Percentiles rank a stretch among this genome's conserved stretches.
These are phyloP conservation scores for Penicillium argentinense DNA, from an alignment of 495 filamentous ascomycete species.

Conservation along the genomic window DNA sequence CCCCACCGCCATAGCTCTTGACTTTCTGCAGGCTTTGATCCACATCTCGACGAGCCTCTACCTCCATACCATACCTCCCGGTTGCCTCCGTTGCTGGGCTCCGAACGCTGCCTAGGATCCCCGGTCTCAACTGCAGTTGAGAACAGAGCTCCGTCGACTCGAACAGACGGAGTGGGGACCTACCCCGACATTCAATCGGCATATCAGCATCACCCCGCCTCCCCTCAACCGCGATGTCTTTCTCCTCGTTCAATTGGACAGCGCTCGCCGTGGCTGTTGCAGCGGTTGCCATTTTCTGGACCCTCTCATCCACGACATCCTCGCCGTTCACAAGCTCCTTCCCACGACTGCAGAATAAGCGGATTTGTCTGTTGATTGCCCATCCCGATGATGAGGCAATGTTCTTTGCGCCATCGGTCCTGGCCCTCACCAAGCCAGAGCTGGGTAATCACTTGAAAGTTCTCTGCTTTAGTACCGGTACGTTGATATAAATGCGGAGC, in stretches of 20 bases:
- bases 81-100: background rate
- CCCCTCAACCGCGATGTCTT: slow-evolving; percentile 10
- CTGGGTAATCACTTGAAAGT: slow-evolving; percentile 89
- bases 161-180: background rate
- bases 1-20: slow-evolving; percentile 22
- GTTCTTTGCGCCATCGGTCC: slow-evolving; percentile 92
- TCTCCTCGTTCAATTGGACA: slow-evolving; percentile 27
- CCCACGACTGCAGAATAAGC: slow-evolving; percentile 71
- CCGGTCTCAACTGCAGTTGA: background rate
- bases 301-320: slow-evolving; percentile 50
- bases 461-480: slow-evolving; percentile 84
- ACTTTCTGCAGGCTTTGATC: slow-evolving; percentile 10
- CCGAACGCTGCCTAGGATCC: background rate
- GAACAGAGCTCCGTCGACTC: background rate
- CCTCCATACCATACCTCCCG: background rate
- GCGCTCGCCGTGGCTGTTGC: slow-evolving; percentile 34
- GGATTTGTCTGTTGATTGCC: slow-evolving; percentile 87
- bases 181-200: too few relatives aligned
- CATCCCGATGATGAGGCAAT: slow-evolving; percentile 99
- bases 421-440: slow-evolving; percentile 71
- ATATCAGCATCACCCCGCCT: background rate
- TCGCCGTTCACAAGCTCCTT: slow-evolving; percentile 67
- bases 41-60: slow-evolving; percentile 3
- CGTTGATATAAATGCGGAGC: too few relatives aligned
- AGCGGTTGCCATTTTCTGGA: slow-evolving; percentile 45